Evolutionary conservation across 345 rosid species (phyloP).

Genomic region (Laguncularia racemosa): DNA sequence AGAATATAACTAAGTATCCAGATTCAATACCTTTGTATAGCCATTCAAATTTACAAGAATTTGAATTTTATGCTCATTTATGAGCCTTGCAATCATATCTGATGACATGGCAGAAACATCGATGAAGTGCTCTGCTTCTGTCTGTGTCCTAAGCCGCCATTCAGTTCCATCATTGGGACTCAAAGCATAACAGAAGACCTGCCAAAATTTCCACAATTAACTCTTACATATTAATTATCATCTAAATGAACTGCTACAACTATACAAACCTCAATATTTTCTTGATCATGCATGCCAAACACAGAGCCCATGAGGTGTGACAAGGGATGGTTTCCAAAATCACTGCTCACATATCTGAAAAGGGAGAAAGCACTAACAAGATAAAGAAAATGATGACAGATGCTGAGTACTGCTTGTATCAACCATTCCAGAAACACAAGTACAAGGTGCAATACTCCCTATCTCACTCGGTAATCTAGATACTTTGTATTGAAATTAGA

Average conservation of each 20-base stretch:
- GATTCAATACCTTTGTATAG: constrained; percentile 67
- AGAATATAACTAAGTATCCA: not conserved
- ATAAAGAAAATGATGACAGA: not conserved
- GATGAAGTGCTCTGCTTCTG: constrained; percentile 87
- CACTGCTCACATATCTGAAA: constrained; percentile 72
- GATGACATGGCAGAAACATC: constrained; percentile 90
- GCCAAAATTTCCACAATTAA: constrained; percentile 7
- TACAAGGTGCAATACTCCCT: too few species aligned
- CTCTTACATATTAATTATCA: not conserved
- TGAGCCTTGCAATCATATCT: constrained; percentile 74
- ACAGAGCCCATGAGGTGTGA: constrained; percentile 99
- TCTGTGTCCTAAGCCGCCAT: constrained; percentile 89
- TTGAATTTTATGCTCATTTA: constrained; percentile 83
- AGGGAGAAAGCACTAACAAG: not conserved
- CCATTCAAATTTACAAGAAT: constrained; percentile 91
- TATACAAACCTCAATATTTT: constrained; percentile 69
- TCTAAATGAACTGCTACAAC: not conserved
- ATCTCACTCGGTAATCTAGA: too few species aligned
- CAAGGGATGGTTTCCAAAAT: constrained; percentile 94
- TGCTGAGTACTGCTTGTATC: too few species aligned
- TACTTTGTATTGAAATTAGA: too few species aligned
- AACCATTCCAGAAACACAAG: too few species aligned
- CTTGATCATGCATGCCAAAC: constrained; percentile 94
- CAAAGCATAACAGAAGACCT: constrained; percentile 96
- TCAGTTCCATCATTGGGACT: constrained; percentile 94